Evolutionary conservation across 179 eudicot genomes (phyloP).

Genomic region (Heliamphora pulchella): DNA sequence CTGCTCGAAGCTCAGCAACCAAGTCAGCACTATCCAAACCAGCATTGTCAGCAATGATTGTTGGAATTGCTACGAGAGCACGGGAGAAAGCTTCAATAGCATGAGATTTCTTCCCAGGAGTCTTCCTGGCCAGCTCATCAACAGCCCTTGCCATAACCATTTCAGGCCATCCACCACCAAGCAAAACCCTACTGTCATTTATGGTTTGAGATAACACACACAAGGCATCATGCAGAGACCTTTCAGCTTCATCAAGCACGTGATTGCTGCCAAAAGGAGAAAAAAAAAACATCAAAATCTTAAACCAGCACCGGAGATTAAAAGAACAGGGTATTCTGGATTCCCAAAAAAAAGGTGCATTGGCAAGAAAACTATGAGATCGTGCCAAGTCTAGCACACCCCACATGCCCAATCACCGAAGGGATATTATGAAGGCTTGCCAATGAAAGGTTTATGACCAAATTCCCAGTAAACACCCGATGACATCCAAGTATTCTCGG

Average conservation of each 20-base stretch:
- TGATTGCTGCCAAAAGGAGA: constrained; percentile 58
- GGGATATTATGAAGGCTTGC: background rate
- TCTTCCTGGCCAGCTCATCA: constrained; percentile 86
- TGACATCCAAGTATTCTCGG: background rate
- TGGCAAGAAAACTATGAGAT: background rate
- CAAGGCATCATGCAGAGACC: constrained; percentile 93
- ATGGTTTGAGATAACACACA: constrained; percentile 97
- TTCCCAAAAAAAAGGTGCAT: background rate
- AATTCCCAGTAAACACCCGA: background rate
- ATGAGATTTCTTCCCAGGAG: constrained; percentile 96
- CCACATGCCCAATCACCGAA: background rate
- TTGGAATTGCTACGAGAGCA: constrained; percentile 86
- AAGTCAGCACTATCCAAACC: constrained; percentile 96
- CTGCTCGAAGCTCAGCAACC: constrained; percentile 89
- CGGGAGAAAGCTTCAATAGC: constrained; percentile 96
- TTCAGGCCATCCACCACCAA: constrained; percentile 99
- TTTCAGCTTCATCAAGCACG: constrained; percentile 96
- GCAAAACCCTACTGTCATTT: constrained; percentile 82
- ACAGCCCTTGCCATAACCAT: constrained; percentile 96
- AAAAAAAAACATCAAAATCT: background rate
- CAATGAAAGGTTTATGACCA: background rate
- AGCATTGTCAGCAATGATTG: constrained; percentile 94
- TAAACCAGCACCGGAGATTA: background rate
- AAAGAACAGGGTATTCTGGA: background rate
- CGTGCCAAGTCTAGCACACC: background rate